A percentile compares a stretch with the other conserved stretches of the same genome.
phyloP scores from a whole-genome alignment of 257 asterid genomes.

The Paraleonurus japonicus region DNA sequence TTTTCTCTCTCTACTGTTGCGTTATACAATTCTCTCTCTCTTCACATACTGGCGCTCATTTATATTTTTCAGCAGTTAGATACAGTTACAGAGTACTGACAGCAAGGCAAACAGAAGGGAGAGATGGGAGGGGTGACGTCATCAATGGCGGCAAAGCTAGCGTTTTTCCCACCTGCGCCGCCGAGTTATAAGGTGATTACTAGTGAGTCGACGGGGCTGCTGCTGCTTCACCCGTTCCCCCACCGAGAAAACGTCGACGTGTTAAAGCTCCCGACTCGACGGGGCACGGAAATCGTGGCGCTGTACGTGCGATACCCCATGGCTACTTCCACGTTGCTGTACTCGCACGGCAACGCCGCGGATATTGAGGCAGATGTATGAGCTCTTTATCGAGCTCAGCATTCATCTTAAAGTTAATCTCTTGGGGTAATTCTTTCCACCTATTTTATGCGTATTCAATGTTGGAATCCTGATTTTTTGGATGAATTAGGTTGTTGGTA shows the following conservation, averaged over 20 bases:
- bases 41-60: conserved; percentile 1
- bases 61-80: conserved; percentile 17
- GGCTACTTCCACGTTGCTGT: conserved; percentile 81
- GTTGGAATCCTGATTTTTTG: neutral
- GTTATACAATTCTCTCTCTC: conserved; percentile 19
- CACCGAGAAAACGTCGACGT: conserved; percentile 95
- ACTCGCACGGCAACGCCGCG: conserved; percentile 95
- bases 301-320: conserved; percentile 81
- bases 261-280: conserved; percentile 68
- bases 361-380: conserved; percentile 97
- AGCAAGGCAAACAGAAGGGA: conserved; percentile 13
- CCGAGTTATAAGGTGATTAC: conserved; percentile 65
- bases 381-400: conserved; percentile 87
- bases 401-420: conserved; percentile 87
- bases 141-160: conserved; percentile 96
- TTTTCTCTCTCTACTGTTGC: conserved; percentile 2
- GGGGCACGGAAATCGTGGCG: conserved; percentile 82
- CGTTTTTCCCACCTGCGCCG: conserved; percentile 90
- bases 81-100: conserved; percentile 28
- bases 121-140: conserved; percentile 95
- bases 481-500: neutral
- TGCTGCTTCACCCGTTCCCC: conserved; percentile 71
- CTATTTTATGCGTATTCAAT: neutral
- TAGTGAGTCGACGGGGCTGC: conserved; percentile 58
- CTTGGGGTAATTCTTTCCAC: conserved; percentile 55